These are phyloP conservation scores for Penicillium cosmopolitanum DNA, from an alignment of 495 filamentous ascomycete genomes.

Conservation along the genomic window DNA sequence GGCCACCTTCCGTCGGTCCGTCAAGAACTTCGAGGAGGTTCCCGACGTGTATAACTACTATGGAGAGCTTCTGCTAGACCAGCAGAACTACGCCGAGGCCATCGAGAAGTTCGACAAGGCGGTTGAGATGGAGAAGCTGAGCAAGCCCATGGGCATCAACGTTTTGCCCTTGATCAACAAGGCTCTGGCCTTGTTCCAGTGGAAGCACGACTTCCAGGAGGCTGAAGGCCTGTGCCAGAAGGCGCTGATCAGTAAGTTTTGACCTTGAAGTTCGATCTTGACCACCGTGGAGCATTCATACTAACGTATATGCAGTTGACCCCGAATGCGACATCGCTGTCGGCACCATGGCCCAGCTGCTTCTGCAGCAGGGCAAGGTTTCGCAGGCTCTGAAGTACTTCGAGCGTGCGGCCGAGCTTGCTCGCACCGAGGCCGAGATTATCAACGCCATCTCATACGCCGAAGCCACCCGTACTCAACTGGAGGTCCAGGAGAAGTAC, in stretches of 20 bases:
- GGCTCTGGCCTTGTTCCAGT: constrained; percentile 93
- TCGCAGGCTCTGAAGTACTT: constrained; percentile 96
- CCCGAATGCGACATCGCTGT: constrained; percentile 99
- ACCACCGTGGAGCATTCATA: neutral
- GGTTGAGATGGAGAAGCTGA: constrained; percentile 95
- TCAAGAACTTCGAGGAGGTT: constrained; percentile 96
- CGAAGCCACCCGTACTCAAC: constrained; percentile 93
- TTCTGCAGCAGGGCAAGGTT: constrained; percentile 97
- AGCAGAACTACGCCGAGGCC: constrained; percentile 91
- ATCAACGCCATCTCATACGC: constrained; percentile 96
- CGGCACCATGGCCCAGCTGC: constrained; percentile 98
- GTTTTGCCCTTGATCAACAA: constrained; percentile 98
- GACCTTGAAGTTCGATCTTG: neutral
- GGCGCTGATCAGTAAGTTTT: constrained; percentile 87
- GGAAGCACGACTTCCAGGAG: constrained; percentile 93
- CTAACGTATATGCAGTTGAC: constrained; percentile 67
- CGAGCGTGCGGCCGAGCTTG: constrained; percentile 91
- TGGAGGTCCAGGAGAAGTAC: constrained; percentile 98
- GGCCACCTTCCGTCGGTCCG: constrained; percentile 95
- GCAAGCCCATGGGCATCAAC: constrained; percentile 93
- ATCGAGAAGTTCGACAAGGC: constrained; percentile 98
- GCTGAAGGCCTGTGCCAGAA: constrained; percentile 97
- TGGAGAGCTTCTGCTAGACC: constrained; percentile 95
- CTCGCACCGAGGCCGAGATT: constrained; percentile 93
- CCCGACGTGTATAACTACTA: constrained; percentile 99